Percentiles rank a stretch among this genome's conserved stretches.
Evolutionary conservation across 805 yeast genomes (phyloP).

Genomic region (Ogataea salicorniae): DNA sequence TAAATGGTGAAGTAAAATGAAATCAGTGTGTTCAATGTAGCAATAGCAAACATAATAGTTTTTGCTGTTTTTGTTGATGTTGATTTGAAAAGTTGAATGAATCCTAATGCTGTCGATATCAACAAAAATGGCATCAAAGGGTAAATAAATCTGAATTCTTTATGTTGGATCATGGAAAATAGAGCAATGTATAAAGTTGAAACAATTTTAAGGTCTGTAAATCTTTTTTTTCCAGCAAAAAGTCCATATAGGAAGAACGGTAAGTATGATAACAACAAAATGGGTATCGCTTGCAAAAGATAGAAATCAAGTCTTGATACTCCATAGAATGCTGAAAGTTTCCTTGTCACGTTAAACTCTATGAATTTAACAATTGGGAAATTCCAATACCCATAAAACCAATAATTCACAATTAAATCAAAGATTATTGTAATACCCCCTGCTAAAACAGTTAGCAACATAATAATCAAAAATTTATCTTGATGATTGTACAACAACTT

Average conservation of each 20-base stretch:
- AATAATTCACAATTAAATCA: constrained; percentile 48
- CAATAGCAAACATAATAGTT: constrained; percentile 3
- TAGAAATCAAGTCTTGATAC: constrained; percentile 81
- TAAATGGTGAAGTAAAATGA: constrained; percentile 44
- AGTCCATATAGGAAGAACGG: constrained; percentile 55
- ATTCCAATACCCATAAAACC: constrained; percentile 50
- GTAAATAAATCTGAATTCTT: constrained; percentile 86
- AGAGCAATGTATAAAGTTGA: constrained; percentile 39
- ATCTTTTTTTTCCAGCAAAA: constrained; percentile 4
- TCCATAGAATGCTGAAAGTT: constrained; percentile 81
- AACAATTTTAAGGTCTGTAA: constrained; percentile 24
- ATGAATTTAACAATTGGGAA: constrained; percentile 68
- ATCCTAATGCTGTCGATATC: constrained; percentile 42
- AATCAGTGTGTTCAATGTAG: constrained; percentile 12
- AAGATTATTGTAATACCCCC: constrained; percentile 25
- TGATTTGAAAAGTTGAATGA: constrained; percentile 9
- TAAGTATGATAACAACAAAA: constrained; percentile 58
- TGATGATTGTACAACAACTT: constrained; percentile 17
- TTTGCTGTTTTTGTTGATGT: constrained; percentile 3
- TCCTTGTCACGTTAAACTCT: constrained; percentile 70
- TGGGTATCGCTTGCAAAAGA: constrained; percentile 74
- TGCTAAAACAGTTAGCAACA: constrained; percentile 5
- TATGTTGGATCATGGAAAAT: constrained; percentile 71
- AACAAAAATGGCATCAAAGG: constrained; percentile 77
- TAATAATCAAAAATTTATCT: constrained; percentile 2